Percentiles rank a stretch among this genome's conserved stretches.
phyloP scores from a whole-genome alignment of 345 rosid genomes.

The Hibiscus syriacus region DNA sequence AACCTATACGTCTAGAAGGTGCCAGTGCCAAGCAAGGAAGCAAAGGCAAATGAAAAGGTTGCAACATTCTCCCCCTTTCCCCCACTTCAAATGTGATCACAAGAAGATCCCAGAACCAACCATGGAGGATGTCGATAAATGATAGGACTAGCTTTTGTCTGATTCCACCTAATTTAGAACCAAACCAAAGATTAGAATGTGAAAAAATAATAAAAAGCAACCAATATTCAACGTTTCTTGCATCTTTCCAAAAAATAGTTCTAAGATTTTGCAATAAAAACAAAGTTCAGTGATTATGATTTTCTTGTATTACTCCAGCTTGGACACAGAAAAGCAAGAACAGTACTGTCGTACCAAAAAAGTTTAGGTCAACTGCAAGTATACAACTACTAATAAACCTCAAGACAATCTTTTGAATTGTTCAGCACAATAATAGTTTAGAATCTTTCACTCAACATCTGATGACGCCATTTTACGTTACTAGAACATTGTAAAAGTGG shows the following conservation, averaged over 20 bases:
- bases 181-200: not conserved
- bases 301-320: not conserved
- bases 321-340: slow-evolving; percentile 3
- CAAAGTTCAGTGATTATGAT: not conserved
- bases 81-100: no score
- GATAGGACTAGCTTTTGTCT: slow-evolving; percentile 1
- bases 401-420: not conserved
- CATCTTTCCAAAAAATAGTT: not conserved
- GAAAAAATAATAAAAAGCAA: not conserved
- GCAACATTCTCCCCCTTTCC: no score
- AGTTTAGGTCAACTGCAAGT: not conserved
- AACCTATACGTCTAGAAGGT: not conserved
- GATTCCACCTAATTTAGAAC: slow-evolving; percentile 1
- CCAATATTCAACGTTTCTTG: not conserved
- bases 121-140: not conserved
- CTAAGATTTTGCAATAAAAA: not conserved
- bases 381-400: not conserved
- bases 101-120: no score
- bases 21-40: no score
- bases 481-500: not conserved
- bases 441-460: not conserved
- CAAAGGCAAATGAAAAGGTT: no score
- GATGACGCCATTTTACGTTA: not conserved
- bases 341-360: not conserved
- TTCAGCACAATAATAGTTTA: not conserved